phyloP scores from a whole-genome alignment of 164 flowering plant species.

The Saururus chinensis region DNA sequence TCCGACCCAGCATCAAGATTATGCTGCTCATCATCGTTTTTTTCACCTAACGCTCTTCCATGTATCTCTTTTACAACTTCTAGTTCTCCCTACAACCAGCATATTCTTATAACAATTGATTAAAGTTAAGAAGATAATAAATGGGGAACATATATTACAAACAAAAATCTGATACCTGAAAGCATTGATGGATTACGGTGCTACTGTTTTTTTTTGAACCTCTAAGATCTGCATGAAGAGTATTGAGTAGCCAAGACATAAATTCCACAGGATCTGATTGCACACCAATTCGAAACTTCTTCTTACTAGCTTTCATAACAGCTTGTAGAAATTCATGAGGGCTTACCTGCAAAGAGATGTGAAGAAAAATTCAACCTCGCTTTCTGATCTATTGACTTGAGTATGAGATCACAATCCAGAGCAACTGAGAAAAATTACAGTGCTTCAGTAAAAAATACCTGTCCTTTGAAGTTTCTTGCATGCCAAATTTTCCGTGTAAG shows the following conservation, averaged over 20 bases:
- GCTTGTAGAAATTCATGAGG: constrained; percentile 97
- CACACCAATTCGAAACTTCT: constrained; percentile 68
- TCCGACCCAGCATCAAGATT: constrained; percentile 22
- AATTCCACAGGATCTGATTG: constrained; percentile 98
- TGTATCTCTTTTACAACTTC: constrained; percentile 85
- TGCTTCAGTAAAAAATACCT: constrained; percentile 33
- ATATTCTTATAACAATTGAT: constrained; percentile 2
- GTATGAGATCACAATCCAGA: too few species aligned
- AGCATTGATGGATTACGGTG: constrained; percentile 79
- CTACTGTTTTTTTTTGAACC: constrained; percentile 34
- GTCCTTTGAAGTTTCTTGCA: constrained; percentile 94
- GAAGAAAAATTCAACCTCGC: neutral
- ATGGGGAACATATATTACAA: neutral
- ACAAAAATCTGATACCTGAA: constrained; percentile 49
- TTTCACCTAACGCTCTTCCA: constrained; percentile 31
- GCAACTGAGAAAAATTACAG: too few species aligned
- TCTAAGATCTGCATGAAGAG: constrained; percentile 70
- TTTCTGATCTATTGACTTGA: neutral
- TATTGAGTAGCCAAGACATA: constrained; percentile 97
- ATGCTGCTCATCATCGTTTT: constrained; percentile 42
- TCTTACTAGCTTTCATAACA: constrained; percentile 93
- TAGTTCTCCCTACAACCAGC: constrained; percentile 57
- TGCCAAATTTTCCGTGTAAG: constrained; percentile 97
- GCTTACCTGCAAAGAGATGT: constrained; percentile 59
- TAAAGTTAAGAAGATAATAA: neutral